Conservation (phyloP, 768 basidiomycete genomes). For the Mycena haematopus region DNA sequence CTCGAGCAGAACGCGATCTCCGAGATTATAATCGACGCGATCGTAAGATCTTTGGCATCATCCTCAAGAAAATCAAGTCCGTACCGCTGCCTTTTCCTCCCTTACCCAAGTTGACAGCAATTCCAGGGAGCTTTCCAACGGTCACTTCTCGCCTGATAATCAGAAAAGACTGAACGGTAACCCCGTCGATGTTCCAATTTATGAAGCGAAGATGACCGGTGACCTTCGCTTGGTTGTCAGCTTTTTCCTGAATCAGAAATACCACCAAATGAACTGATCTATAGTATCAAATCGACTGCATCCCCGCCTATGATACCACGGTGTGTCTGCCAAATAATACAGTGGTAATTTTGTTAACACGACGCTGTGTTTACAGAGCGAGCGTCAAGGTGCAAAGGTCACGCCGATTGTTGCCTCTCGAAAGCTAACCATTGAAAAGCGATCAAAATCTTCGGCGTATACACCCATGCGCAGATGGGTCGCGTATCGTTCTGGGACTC, state of each 20-base stretch:
- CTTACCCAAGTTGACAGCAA: neutral
- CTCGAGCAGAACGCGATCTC: slow-evolving; percentile 26
- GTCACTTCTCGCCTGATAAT: slow-evolving; percentile 72
- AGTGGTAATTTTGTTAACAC: neutral
- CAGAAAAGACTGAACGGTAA: slow-evolving; percentile 62
- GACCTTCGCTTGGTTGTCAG: slow-evolving; percentile 59
- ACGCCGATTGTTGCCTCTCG: neutral
- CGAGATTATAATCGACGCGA: slow-evolving; percentile 43
- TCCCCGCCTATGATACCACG: slow-evolving; percentile 28
- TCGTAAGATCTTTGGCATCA: slow-evolving; percentile 44
- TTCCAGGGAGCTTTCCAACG: slow-evolving; percentile 68
- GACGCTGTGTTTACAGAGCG: slow-evolving; percentile 18
- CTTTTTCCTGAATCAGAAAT: neutral
- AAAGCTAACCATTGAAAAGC: slow-evolving; percentile 30
- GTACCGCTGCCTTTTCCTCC: slow-evolving; percentile 21
- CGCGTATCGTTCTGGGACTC: slow-evolving; percentile 51
- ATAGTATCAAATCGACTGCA: slow-evolving; percentile 33
- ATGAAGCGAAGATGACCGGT: slow-evolving; percentile 69
- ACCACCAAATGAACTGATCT: neutral
- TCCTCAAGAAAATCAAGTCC: slow-evolving; percentile 73
- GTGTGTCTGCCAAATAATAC: slow-evolving; percentile 29
- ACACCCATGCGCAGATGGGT: slow-evolving; percentile 54
- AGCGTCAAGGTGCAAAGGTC: slow-evolving; percentile 30
- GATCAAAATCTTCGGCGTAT: slow-evolving; percentile 57
- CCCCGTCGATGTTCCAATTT: slow-evolving; percentile 59